These are phyloP conservation scores for Brassica hybrid DNA, from an alignment of 441 rosid species.

Conservation along the genomic window DNA sequence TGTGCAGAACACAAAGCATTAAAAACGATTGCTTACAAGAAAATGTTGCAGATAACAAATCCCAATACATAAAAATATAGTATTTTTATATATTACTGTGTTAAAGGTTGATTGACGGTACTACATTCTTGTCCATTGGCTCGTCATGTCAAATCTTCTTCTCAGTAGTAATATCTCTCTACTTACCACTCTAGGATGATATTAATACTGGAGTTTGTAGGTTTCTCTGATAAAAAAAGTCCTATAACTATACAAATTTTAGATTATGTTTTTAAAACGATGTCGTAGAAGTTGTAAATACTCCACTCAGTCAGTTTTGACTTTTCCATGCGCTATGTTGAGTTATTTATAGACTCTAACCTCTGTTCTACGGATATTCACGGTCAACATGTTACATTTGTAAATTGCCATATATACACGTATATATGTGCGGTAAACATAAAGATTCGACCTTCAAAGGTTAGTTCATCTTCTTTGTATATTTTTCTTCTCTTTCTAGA, in stretches of 20 bases:
- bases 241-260: not conserved
- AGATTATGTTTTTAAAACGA: not conserved
- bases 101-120: slow-evolving; percentile 43
- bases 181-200: not conserved
- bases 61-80: slow-evolving; percentile 18
- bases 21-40: slow-evolving; percentile 44
- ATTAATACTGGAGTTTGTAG: not conserved
- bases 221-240: not conserved
- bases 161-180: slow-evolving; percentile 6
- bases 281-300: not conserved
- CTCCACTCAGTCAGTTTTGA: slow-evolving; percentile 15
- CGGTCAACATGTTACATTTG: slow-evolving; percentile 3
- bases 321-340: not conserved
- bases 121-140: slow-evolving; percentile 45
- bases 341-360: not conserved
- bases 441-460: not conserved
- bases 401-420: not conserved
- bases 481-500: too few species aligned
- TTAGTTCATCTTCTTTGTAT: not conserved
- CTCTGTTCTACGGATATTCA: not conserved
- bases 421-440: not conserved
- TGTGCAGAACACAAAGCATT: slow-evolving; percentile 45
- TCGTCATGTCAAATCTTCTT: slow-evolving; percentile 46
- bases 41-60: slow-evolving; percentile 44
- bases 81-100: not conserved